Evolutionary conservation across 2,329 filamentous ascomycete species (phyloP).

Genomic region (Exophiala spinifera): DNA sequence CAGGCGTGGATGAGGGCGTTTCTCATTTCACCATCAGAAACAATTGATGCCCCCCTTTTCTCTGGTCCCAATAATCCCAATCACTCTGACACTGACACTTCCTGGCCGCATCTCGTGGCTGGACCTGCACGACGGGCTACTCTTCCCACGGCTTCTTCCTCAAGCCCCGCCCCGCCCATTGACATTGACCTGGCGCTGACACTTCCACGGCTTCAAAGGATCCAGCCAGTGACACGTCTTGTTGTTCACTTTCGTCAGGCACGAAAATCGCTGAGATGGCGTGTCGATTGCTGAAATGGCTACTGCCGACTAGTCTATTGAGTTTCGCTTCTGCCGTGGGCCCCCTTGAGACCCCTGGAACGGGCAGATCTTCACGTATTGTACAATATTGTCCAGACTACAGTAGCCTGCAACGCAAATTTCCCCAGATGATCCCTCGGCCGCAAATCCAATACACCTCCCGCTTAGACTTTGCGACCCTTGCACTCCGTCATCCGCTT

Average conservation of each 20-base stretch:
- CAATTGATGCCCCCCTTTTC: neutral
- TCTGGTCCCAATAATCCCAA: neutral
- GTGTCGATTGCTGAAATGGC: constrained; percentile 16
- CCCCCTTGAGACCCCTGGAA: neutral
- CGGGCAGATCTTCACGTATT: no score
- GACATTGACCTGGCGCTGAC: neutral
- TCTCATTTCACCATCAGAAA: no score
- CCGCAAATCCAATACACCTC: constrained; percentile 13
- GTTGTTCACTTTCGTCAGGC: constrained; percentile 4
- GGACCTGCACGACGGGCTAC: neutral
- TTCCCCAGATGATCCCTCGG: constrained; percentile 12
- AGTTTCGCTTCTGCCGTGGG: neutral
- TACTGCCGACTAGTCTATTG: constrained; percentile 9
- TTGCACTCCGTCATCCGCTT: constrained; percentile 1
- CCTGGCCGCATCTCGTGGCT: neutral
- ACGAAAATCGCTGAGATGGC: constrained; percentile 2
- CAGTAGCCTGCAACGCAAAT: no score
- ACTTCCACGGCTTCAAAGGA: neutral
- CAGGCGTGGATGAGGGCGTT: neutral
- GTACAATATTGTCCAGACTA: no score
- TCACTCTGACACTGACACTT: no score
- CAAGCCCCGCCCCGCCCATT: neutral
- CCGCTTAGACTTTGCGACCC: constrained; percentile 2
- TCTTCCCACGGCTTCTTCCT: neutral
- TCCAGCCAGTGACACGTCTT: neutral